A percentile compares a stretch with the other conserved stretches of the same genome.
Conservation (phyloP, 495 filamentous ascomycete species). For the Venustampulla echinocandica region DNA sequence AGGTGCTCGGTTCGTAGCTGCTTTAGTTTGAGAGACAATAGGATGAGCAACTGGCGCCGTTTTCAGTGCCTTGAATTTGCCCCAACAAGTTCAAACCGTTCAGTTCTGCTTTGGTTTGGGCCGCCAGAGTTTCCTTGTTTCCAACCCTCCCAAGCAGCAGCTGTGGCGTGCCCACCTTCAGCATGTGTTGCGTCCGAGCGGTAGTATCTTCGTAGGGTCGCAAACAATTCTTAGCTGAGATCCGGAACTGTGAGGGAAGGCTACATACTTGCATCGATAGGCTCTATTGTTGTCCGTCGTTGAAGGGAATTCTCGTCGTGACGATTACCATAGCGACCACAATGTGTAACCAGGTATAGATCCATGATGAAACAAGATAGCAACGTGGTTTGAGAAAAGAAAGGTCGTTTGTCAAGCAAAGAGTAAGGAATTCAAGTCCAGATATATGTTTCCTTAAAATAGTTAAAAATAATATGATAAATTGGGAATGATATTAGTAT, state of each 20-base stretch:
- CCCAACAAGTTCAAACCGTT: conserved; percentile 1
- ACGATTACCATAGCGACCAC: conserved; percentile 1
- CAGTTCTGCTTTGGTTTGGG: neutral
- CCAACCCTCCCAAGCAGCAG: conserved; percentile 1
- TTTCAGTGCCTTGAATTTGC: neutral
- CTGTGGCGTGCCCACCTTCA: neutral
- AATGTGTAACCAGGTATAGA: neutral
- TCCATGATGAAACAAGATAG: conserved; percentile 2
- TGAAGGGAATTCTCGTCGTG: conserved; percentile 1
- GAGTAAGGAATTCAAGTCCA: too few species aligned
- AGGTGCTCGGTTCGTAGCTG: too few species aligned
- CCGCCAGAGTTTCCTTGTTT: conserved; percentile 1
- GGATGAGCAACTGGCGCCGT: too few species aligned
- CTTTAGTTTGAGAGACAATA: too few species aligned
- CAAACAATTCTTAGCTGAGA: neutral
- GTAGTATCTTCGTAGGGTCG: conserved; percentile 6
- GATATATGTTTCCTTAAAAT: too few species aligned
- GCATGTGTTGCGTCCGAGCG: neutral
- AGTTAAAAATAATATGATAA: too few species aligned
- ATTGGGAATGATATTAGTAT: too few species aligned
- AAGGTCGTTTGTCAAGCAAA: too few species aligned
- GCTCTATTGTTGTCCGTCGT: neutral
- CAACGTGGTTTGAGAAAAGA: too few species aligned
- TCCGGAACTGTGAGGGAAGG: neutral
- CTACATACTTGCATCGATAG: conserved; percentile 1